These are phyloP conservation scores for Seminavis robusta DNA, from an alignment of 108 stramenopile species.

Conservation along the genomic window DNA sequence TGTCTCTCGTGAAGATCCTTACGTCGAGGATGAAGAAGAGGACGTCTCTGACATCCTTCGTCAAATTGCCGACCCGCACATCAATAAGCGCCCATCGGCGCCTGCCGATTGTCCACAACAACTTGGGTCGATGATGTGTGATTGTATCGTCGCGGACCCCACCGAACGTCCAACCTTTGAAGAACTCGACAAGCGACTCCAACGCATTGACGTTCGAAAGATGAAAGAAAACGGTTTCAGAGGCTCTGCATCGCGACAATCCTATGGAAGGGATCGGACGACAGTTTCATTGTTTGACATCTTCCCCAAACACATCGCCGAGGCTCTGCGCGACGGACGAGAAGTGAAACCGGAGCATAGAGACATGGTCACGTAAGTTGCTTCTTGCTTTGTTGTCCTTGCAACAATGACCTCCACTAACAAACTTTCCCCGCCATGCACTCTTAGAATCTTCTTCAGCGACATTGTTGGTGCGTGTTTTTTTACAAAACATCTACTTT, in stretches of 20 bases:
- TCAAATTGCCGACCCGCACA: conserved; percentile 18
- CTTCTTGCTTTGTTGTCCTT: background rate
- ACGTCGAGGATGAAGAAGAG: conserved; percentile 25
- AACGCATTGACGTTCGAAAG: too few species aligned
- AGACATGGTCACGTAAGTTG: conserved; percentile 33
- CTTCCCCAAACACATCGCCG: conserved; percentile 48
- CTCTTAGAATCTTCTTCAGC: conserved; percentile 38
- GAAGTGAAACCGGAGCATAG: conserved; percentile 43
- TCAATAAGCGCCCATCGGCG: conserved; percentile 24
- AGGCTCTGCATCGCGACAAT: too few species aligned
- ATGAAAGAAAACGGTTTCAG: too few species aligned
- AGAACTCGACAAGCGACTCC: conserved; percentile 26
- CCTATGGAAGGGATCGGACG: too few species aligned
- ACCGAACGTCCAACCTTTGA: conserved; percentile 24
- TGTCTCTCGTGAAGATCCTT: conserved; percentile 49
- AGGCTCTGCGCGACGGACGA: conserved; percentile 35
- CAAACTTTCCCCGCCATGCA: too few species aligned
- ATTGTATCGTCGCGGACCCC: conserved; percentile 17
- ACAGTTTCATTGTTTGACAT: conserved; percentile 26
- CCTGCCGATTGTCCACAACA: conserved; percentile 13
- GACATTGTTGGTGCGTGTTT: too few species aligned
- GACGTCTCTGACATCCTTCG: conserved; percentile 13
- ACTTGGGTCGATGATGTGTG: conserved; percentile 22
- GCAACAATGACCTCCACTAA: too few species aligned
- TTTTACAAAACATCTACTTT: too few species aligned